Evolutionary conservation across 495 filamentous ascomycete species (phyloP), one percentile per base, ranked within the genome.

Genomic region (Polyplosphaeria fusca): DNA sequence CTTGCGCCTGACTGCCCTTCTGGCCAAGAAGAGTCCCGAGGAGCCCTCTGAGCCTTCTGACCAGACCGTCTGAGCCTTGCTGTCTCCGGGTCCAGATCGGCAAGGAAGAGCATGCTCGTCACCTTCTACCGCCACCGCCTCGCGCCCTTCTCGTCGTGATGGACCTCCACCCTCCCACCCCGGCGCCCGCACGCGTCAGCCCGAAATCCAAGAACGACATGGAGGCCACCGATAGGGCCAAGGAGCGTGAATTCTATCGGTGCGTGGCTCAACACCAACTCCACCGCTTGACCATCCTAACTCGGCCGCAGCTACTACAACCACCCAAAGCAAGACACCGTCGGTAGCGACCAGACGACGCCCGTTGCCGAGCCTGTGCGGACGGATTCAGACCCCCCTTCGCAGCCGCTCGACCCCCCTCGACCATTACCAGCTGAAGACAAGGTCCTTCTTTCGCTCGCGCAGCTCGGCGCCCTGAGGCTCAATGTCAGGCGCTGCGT

Each of bases 401-500:
- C n/a, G n/a, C n/a, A n/a, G n/a, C n/a, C n/a, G n/a, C n/a, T n/a
- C n/a, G n/a, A n/a, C n/a, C n/a, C n/a, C n/a, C n/a, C n/a, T n/a
- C n/a, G n/a, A n/a, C n/a, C n/a, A n/a, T n/a, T n/a, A n/a, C 38
- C 55, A 4, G 59, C 51, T 5, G 50, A 64, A 4, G 86, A 87
- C 65, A 73, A 79, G 2, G 80, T 79, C n/a, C 71, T 89, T 18
- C 82, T 79, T 0, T 82, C 80, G 0, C 77, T 87, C 60, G 78
- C 83, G 19, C 84, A 87, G 63, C 70, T 87, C 19, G 82, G 79
- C 0, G 71, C 78, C 20, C 72, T 78, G 27, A 75, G 79, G 7
- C 66, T 86, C 42, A 70, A 76, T 27, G 73, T 73, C 35, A 74
- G 75, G 37, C 80, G 83, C 7, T 73, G 70, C 18, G 74, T 85